Base-by-base conservation (phyloP, 768 basidiomycete genomes). In the Suillus alpinus region DNA sequence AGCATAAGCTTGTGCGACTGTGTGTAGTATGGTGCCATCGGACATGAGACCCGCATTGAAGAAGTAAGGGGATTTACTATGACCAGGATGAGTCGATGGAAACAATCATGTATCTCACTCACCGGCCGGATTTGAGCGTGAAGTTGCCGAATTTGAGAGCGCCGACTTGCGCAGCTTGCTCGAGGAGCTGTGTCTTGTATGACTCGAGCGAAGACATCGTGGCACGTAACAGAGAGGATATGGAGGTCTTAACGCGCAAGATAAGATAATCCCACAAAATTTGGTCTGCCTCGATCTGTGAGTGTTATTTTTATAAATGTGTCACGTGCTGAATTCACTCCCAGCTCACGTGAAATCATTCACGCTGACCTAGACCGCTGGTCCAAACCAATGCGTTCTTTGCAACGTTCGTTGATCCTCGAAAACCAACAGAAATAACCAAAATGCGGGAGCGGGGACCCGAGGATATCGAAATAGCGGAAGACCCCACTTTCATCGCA, bases 41-140 rank as follows among this genome's bases (percentile, higher is more conserved):
- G 86, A 91, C 65, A 99, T 81, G 23, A 94, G 82, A 12, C 93
- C 93, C 2, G 95, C 94, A 69, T 98, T 98, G 82, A 98, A 95
- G 75, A 98, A 99, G 77, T 98, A 98, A 1, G 96, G 97, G 8
- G 96, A 99, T 58, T 83, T 77, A 43, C 93, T 92, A 9, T 13
- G 47, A 41, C 13, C 13, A 37, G 46, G 40, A 37, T 51, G 8
- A 56, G 56, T 43, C 39, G 36, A 56, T 46, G 44, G 14, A 52
- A 43, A 37, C 40, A 44, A 44, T 53, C 18, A 29, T 47, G 20
- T 1, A 58, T 60, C 55, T 55, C 57, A 76, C 88, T 65, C 72
- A 94, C 92, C 95, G 86, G 64, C 96, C 97, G 37, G 93, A 95
- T 83, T 98, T 99, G 60, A 98, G 83, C 1, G 88, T 92, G 73